These are phyloP conservation scores for Pseudogymnoascus sp. DNA, from an alignment of 2,329 filamentous ascomycete genomes.

Conservation along the genomic window DNA sequence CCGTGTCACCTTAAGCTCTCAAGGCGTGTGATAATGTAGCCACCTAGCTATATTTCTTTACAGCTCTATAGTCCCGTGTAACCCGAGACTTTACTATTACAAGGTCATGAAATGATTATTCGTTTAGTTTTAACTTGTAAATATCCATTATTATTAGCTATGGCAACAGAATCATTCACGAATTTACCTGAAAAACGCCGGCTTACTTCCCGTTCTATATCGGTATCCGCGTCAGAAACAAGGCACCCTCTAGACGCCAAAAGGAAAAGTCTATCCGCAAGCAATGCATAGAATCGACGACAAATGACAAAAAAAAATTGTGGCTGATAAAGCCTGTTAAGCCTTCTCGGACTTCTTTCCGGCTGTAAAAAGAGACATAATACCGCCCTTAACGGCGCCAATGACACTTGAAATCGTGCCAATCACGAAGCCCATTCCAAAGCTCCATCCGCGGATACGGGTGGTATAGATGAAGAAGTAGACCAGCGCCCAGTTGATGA, in stretches of 20 bases:
- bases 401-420: conserved; percentile 35
- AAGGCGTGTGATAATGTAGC: neutral
- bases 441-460: conserved; percentile 59
- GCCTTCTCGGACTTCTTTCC: neutral
- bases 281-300: neutral
- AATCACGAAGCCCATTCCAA: conserved; percentile 55
- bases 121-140: neutral
- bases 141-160: neutral
- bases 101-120: neutral
- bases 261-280: neutral
- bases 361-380: neutral
- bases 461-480: conserved; percentile 73
- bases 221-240: neutral
- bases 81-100: neutral
- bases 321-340: neutral
- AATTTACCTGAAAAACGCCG: neutral
- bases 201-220: neutral
- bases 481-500: conserved; percentile 63
- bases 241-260: neutral
- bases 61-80: neutral
- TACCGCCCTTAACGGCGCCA: conserved; percentile 25
- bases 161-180: neutral
- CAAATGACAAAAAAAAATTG: neutral
- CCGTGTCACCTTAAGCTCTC: neutral
- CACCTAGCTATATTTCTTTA: neutral